Conservation (phyloP, 176 grass and related monocot species). For the Hsuehochloa calcarea region DNA sequence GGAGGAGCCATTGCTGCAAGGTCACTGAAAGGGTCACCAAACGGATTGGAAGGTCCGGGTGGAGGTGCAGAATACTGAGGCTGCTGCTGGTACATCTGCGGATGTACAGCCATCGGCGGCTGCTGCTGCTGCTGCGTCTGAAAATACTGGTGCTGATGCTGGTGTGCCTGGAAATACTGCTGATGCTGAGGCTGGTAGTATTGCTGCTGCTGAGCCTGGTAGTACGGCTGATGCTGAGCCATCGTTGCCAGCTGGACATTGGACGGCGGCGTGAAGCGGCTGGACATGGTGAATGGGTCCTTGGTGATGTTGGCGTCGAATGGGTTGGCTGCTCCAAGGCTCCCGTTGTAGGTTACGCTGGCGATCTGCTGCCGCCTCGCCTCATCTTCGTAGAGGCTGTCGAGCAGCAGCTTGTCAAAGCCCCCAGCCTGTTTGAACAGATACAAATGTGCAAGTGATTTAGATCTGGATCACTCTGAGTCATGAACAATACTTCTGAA, state of each 20-base stretch:
- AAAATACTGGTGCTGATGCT: slow-evolving; percentile 19
- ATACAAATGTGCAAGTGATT: slow-evolving; percentile 17
- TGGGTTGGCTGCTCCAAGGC: slow-evolving; percentile 49
- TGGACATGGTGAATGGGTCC: slow-evolving; percentile 72
- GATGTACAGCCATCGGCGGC: neutral
- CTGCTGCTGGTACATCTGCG: slow-evolving; percentile 29
- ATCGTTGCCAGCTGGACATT: slow-evolving; percentile 70
- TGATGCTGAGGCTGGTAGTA: slow-evolving; percentile 40
- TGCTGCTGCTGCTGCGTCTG: slow-evolving; percentile 33
- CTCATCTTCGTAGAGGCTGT: slow-evolving; percentile 88
- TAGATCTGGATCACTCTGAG: neutral
- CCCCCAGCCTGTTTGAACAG: slow-evolving; percentile 71
- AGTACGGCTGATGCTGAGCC: slow-evolving; percentile 55
- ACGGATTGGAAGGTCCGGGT: slow-evolving; percentile 50
- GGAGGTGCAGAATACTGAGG: slow-evolving; percentile 15
- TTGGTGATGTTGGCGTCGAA: slow-evolving; percentile 28
- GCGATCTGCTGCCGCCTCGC: slow-evolving; percentile 75
- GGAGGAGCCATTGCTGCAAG: slow-evolving; percentile 35
- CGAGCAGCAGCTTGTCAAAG: slow-evolving; percentile 81
- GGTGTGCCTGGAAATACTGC: slow-evolving; percentile 32
- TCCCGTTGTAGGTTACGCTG: slow-evolving; percentile 40
- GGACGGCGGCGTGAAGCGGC: slow-evolving; percentile 49
- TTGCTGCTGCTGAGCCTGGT: slow-evolving; percentile 38
- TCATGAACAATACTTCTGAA: neutral
- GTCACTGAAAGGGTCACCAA: slow-evolving; percentile 60